Evolutionary conservation across 2,329 filamentous ascomycete species (phyloP), one percentile per base, ranked within the genome.

Genomic region (Drechslerella stenobrocha): DNA sequence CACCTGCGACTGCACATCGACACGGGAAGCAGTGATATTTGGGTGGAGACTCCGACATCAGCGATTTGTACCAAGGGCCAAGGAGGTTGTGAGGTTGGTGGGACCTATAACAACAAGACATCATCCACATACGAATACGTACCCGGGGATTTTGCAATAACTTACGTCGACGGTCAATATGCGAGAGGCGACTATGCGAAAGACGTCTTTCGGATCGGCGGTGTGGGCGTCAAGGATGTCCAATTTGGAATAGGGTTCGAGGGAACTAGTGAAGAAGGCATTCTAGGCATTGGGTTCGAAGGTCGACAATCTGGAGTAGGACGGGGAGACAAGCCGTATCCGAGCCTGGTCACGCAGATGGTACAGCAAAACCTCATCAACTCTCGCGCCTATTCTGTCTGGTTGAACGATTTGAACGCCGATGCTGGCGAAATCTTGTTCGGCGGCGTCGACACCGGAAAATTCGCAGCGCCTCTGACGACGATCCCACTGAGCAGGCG

Each of bases 361-460:
- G 80, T 83, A 20, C 75, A 81, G 23, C 81, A 88, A 72, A 82
- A 82, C 40, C 74, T 82, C 51, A 88, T 89, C 73, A 79, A 80
- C 55, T 80, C 79, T 24, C 82, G 83, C 71, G 84, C 84, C 2
- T 90, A 87, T 77, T 88, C 85, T 69, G 76, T 90, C 23, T 89
- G 85, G 78, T 78, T 81, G 35, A 82, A 82, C 74, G 81, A 82
- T 57, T 75, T 82, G 74, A 79, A 83, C 53, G 80, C 87, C 0
- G 84, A 80, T 65, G 85, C 81, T 1, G 89, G 89, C 32, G 86
- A 79, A 71, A 86, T 92, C 65, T 78, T 92, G 1, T 93, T 92
- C 71, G 89, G 89, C 35, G 89, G 87, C n/a, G 84, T 91, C 63
- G 88, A 92, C 74, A 88, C 83, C 0, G 82, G 81, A 64, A 91